These are phyloP conservation scores for Apophysomyces trapeziformis DNA, from an alignment of 371 early-diverging fungal genomes.

Conservation along the genomic window DNA sequence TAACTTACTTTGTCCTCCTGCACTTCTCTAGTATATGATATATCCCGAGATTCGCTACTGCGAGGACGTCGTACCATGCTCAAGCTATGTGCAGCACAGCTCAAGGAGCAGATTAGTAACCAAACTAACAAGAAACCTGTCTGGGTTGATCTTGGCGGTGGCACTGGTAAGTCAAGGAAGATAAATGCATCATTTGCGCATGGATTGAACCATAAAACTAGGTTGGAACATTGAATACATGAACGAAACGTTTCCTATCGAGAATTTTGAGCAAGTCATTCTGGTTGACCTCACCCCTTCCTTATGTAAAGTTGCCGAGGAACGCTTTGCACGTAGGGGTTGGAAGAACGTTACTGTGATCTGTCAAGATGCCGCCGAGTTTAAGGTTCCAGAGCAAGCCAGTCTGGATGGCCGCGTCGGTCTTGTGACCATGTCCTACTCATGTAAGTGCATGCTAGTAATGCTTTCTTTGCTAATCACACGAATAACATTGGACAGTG, in stretches of 20 bases:
- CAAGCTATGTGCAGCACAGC: constrained; percentile 78
- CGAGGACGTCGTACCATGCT: constrained; percentile 84
- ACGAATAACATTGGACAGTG: constrained; percentile 30
- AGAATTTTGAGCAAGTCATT: constrained; percentile 77
- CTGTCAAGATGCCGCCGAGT: constrained; percentile 79
- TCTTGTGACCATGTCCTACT: constrained; percentile 84
- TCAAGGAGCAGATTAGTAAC: constrained; percentile 53
- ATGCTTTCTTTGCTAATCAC: neutral
- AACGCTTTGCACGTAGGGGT: constrained; percentile 72
- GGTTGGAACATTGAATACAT: constrained; percentile 88
- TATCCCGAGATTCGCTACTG: constrained; percentile 66
- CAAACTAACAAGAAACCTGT: constrained; percentile 42
- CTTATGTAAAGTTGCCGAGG: constrained; percentile 77
- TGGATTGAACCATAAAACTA: constrained; percentile 15
- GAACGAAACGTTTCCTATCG: constrained; percentile 74
- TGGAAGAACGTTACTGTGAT: constrained; percentile 83
- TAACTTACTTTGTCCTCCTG: neutral
- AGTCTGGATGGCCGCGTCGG: constrained; percentile 66
- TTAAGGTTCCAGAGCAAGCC: constrained; percentile 63
- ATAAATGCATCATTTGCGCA: neutral
- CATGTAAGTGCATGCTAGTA: constrained; percentile 45
- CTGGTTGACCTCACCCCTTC: constrained; percentile 87
- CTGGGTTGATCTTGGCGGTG: constrained; percentile 89
- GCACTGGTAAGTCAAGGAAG: constrained; percentile 63
- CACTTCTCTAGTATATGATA: constrained; percentile 58